Base-by-base conservation (phyloP, 495 filamentous ascomycete genomes). In the Lichina pygmaea region DNA sequence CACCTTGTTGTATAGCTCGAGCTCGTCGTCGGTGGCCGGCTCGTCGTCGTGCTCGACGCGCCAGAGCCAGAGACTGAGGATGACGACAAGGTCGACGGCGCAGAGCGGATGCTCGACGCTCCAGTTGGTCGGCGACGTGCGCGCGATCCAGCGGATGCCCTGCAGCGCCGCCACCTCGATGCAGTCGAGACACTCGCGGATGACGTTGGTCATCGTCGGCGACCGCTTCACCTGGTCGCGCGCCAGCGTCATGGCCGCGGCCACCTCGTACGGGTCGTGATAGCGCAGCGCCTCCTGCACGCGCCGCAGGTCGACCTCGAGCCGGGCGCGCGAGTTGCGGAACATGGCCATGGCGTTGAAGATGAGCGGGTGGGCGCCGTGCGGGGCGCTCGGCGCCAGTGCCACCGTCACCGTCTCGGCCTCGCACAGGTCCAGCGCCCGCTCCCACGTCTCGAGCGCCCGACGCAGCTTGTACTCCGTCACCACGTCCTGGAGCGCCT, bases 341-440 rank as follows among this genome's bases (percentile, higher is more conserved):
- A 83, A 94, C 64, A 94, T 78, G 15, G 91, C 91, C 78, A 91
- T 83, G 51, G 91, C 89, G 60, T 97, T 97, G 72, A 97, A 97
- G 57, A 97, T 85, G 43, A 97, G 63, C 9, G 89, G 89, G 56
- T 97, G 89, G n/a, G 86, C 83, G 60, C 93, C 93, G 58, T 94
- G 86, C 39, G 89, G 89, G 10, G 86, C 85, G 56, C 81, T 91
- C 48, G 95, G 72, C 38, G 84, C 82, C 38, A 95, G 83, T 7
- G 83, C 71, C 48, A 91, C 34, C 13, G 38, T 85, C 3, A 39
- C 36, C 6, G 72, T 79, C 57, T 97, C 89, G 6, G 86, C 75
- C 63, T 95, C 86, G 58, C 86, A 94, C 44, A 92, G 67, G 43
- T 92, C 84, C 8, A 95, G 70, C 13, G 89, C 91, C 65, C 76